Percentiles rank a stretch among this genome's conserved stretches.
phyloP scores from a whole-genome alignment of 768 basidiomycete genomes.

The Hortiboletus flavorubellus region DNA sequence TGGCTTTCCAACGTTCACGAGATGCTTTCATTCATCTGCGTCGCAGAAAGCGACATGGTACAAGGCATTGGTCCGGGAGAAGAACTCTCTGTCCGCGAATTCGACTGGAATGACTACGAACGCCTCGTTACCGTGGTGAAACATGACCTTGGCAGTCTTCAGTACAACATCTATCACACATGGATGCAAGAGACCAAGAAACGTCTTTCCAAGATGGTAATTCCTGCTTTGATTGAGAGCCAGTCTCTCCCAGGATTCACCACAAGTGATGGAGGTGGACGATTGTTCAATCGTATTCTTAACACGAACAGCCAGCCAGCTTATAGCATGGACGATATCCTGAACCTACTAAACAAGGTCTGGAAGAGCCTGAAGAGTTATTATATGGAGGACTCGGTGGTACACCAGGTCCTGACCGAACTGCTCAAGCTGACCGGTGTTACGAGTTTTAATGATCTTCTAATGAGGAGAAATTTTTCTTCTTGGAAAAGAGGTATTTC shows the following conservation, averaged over 20 bases:
- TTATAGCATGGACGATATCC: constrained; percentile 97
- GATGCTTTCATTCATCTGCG: constrained; percentile 97
- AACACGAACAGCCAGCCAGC: constrained; percentile 84
- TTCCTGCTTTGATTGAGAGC: constrained; percentile 97
- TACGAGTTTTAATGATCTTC: constrained; percentile 94
- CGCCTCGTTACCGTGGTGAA: constrained; percentile 96
- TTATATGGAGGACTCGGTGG: constrained; percentile 96
- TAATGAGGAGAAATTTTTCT: constrained; percentile 98
- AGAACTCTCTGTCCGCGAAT: constrained; percentile 85
- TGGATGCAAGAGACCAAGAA: constrained; percentile 99
- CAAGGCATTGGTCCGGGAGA: constrained; percentile 97
- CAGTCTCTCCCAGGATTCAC: constrained; percentile 98
- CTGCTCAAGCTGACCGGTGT: constrained; percentile 94
- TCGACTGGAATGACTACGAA: constrained; percentile 97
- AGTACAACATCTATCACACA: constrained; percentile 99
- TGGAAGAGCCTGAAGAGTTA: constrained; percentile 98
- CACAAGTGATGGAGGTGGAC: constrained; percentile 88
- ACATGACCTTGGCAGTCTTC: constrained; percentile 95
- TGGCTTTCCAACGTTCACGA: constrained; percentile 99
- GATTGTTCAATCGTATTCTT: constrained; percentile 90
- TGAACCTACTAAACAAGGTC: constrained; percentile 95
- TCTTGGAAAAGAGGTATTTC: constrained; percentile 96
- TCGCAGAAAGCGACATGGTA: constrained; percentile 98
- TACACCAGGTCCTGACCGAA: constrained; percentile 94
- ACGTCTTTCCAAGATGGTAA: constrained; percentile 93